Evolutionary conservation across 2,329 filamentous ascomycete species (phyloP).

Genomic region (Xylaria hypoxylon): DNA sequence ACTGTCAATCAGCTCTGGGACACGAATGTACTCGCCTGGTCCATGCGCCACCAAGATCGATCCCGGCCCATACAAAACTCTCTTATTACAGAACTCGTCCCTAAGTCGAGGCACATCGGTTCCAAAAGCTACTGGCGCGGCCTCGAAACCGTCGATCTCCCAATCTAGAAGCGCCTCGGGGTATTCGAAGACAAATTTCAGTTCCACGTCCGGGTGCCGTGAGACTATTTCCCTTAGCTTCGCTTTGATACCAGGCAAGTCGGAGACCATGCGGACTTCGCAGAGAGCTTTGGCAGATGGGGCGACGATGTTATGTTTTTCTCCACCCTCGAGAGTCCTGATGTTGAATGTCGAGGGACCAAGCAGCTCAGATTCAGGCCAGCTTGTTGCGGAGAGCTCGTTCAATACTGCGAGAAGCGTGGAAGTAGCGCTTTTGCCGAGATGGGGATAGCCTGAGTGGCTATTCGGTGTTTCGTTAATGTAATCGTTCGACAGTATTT

Average conservation of each 20-base stretch:
- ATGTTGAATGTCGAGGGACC: constrained; percentile 56
- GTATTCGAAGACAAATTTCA: constrained; percentile 54
- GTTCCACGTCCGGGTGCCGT: constrained; percentile 49
- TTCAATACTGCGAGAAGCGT: constrained; percentile 49
- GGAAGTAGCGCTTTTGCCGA: constrained; percentile 51
- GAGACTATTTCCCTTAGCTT: constrained; percentile 51
- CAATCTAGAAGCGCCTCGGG: constrained; percentile 55
- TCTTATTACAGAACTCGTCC: constrained; percentile 46
- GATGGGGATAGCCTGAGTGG: constrained; percentile 54
- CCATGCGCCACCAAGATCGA: constrained; percentile 55
- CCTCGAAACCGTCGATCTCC: constrained; percentile 54
- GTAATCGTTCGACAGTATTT: background rate
- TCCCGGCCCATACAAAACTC: constrained; percentile 55
- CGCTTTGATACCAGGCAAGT: constrained; percentile 51
- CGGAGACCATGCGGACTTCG: constrained; percentile 54
- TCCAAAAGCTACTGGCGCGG: constrained; percentile 53
- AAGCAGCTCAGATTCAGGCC: constrained; percentile 53
- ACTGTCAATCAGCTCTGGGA: constrained; percentile 53
- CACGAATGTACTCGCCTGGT: constrained; percentile 52
- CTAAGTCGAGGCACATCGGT: constrained; percentile 55
- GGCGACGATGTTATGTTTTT: constrained; percentile 55
- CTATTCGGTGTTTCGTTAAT: constrained; percentile 27
- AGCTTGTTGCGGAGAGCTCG: constrained; percentile 48
- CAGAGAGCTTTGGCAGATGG: constrained; percentile 54
- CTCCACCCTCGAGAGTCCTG: constrained; percentile 54